These are phyloP conservation scores for Apiotrichum siamense DNA, from an alignment of 1,284 basidiomycete species.

Conservation along the genomic window DNA sequence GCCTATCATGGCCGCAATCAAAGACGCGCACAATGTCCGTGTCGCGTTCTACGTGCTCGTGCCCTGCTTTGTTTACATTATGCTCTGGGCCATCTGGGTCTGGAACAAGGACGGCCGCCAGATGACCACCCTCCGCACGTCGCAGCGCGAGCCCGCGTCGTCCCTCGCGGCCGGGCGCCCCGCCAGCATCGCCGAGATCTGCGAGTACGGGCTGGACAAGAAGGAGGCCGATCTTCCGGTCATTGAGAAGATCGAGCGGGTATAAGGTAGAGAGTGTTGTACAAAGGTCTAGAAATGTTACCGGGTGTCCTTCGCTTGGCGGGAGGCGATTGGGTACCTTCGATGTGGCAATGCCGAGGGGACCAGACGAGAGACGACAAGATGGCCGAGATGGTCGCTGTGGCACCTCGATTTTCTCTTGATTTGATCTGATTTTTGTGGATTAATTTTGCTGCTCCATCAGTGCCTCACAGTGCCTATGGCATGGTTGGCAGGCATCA, in stretches of 20 bases:
- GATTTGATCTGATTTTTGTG: too few species aligned
- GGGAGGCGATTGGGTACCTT: too few species aligned
- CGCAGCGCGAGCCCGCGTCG: background rate
- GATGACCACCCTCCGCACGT: background rate
- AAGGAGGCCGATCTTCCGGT: background rate
- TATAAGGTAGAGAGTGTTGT: too few species aligned
- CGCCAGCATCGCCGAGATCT: background rate
- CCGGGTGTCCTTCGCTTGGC: too few species aligned
- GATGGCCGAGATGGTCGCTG: too few species aligned
- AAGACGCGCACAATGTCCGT: constrained; percentile 50
- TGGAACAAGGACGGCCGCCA: constrained; percentile 44
- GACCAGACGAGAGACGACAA: too few species aligned
- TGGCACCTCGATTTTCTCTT: too few species aligned
- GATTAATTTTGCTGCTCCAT: too few species aligned
- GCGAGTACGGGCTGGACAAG: background rate
- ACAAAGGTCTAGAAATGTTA: background rate
- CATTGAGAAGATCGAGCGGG: background rate
- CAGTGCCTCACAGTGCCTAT: too few species aligned
- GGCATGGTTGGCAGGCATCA: too few species aligned
- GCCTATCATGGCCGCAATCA: constrained; percentile 62
- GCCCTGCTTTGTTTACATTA: constrained; percentile 46
- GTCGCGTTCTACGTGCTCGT: constrained; percentile 44
- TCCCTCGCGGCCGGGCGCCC: too few species aligned
- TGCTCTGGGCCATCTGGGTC: constrained; percentile 37
- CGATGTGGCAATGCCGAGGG: too few species aligned